phyloP scores from a whole-genome alignment of 352 stramenopile genomes.

The Globisporangium barbulae region DNA sequence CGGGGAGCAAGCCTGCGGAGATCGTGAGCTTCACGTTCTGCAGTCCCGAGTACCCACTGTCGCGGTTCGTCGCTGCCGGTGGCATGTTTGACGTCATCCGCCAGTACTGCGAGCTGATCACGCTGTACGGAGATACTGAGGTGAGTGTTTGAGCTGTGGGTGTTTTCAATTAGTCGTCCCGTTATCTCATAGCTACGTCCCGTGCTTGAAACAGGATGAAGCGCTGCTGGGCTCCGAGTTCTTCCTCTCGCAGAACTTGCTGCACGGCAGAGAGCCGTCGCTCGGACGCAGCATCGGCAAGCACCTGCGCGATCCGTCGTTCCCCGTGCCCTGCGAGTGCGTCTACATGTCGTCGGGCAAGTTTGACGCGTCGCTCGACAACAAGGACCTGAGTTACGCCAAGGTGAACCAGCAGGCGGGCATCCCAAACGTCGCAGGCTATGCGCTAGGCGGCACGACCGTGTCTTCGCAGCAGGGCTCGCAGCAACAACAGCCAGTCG shows the following conservation, averaged over 20 bases:
- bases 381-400: constrained; percentile 20
- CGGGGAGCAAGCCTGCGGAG: constrained; percentile 7
- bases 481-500: background rate
- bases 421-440: constrained; percentile 15
- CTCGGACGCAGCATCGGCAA: constrained; percentile 19
- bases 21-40: constrained; percentile 42
- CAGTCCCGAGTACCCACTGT: constrained; percentile 57
- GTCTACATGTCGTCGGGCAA: constrained; percentile 9
- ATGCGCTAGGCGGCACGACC: constrained; percentile 12
- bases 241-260: constrained; percentile 11
- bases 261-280: constrained; percentile 9
- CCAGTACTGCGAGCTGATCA: constrained; percentile 40
- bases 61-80: constrained; percentile 35
- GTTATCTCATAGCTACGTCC: too few species aligned
- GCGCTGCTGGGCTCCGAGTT: constrained; percentile 20
- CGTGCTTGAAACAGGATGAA: constrained; percentile 6
- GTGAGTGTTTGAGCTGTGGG: background rate
- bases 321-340: constrained; percentile 19
- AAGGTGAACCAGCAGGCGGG: constrained; percentile 16
- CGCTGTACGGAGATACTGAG: constrained; percentile 49
- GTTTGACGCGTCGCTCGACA: constrained; percentile 15
- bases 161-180: too few species aligned
- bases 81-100: constrained; percentile 39
- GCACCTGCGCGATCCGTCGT: constrained; percentile 19
- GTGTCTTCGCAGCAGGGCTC: constrained; percentile 8